A percentile compares a stretch with the other conserved stretches of the same genome.
Evolutionary conservation across 768 basidiomycete species (phyloP).

Genomic region (Auricularia sp.): DNA sequence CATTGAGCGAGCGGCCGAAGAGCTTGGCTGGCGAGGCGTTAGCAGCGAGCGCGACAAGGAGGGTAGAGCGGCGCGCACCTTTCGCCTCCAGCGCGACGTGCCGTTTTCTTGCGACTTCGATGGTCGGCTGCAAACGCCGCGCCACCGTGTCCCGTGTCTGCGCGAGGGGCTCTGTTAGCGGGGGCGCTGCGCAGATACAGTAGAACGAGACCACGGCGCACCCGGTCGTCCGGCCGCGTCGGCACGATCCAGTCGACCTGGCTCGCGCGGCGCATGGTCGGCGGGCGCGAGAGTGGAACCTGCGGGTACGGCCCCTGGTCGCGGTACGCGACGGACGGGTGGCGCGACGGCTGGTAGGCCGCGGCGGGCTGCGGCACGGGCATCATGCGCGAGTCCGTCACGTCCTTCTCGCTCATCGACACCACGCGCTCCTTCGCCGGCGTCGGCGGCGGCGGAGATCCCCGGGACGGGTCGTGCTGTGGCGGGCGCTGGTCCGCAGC

Average conservation of each 20-base stretch:
- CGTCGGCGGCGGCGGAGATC: not conserved
- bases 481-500: not conserved
- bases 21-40: slow-evolving; percentile 6
- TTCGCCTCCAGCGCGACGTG: not conserved
- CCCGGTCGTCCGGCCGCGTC: not conserved
- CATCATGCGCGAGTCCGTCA: not conserved
- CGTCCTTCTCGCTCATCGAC: not conserved
- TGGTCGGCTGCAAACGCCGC: not conserved
- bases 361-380: not conserved
- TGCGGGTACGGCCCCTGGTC: not conserved
- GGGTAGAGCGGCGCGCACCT: not conserved
- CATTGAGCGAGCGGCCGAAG: slow-evolving; percentile 21
- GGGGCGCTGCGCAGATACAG: not conserved
- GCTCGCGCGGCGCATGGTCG: not conserved
- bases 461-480: not conserved
- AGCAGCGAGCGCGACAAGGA: not conserved
- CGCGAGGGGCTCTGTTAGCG: not conserved
- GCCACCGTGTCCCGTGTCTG: not conserved
- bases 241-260: slow-evolving; percentile 1
- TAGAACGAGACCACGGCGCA: not conserved
- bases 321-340: not conserved
- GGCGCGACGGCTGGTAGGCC: too few relatives aligned
- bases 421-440: not conserved
- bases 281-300: not conserved
- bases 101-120: not conserved